Evolutionary conservation across 2,329 filamentous ascomycete species (phyloP).

Genomic region (Diaporthe destruens): DNA sequence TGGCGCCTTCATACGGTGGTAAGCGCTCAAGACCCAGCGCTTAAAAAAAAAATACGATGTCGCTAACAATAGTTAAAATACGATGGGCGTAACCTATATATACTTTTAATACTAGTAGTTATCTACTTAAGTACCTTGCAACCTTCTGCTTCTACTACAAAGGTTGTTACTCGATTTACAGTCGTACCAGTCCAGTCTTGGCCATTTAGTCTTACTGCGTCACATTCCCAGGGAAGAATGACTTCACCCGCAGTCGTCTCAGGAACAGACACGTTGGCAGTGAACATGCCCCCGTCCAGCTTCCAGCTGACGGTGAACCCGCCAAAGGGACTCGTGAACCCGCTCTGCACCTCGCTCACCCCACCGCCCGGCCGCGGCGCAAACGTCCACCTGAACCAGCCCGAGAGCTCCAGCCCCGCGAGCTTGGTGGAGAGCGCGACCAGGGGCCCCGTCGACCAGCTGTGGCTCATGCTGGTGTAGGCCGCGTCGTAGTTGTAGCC

Average conservation of each 20-base stretch:
- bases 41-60: too few relatives aligned
- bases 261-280: slow-evolving; percentile 3
- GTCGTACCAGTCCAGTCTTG: background rate
- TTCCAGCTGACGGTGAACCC: slow-evolving; percentile 1
- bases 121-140: background rate
- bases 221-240: slow-evolving; percentile 1
- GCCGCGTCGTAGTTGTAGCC: slow-evolving; percentile 29
- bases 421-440: slow-evolving; percentile 28
- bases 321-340: slow-evolving; percentile 13
- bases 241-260: slow-evolving; percentile 1
- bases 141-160: slow-evolving; percentile 3
- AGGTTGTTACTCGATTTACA: background rate
- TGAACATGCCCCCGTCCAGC: background rate
- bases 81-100: too few relatives aligned
- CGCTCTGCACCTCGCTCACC: slow-evolving; percentile 16
- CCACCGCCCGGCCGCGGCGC: slow-evolving; percentile 30
- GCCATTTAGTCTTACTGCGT: background rate
- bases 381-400: slow-evolving; percentile 28
- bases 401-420: slow-evolving; percentile 34
- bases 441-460: slow-evolving; percentile 38
- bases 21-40: too few relatives aligned
- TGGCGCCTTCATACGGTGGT: too few relatives aligned
- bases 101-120: too few relatives aligned
- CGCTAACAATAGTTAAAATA: too few relatives aligned
- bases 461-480: slow-evolving; percentile 36